phyloP scores from a whole-genome alignment of 768 basidiomycete species.

The Kwoniella dendrophila region DNA sequence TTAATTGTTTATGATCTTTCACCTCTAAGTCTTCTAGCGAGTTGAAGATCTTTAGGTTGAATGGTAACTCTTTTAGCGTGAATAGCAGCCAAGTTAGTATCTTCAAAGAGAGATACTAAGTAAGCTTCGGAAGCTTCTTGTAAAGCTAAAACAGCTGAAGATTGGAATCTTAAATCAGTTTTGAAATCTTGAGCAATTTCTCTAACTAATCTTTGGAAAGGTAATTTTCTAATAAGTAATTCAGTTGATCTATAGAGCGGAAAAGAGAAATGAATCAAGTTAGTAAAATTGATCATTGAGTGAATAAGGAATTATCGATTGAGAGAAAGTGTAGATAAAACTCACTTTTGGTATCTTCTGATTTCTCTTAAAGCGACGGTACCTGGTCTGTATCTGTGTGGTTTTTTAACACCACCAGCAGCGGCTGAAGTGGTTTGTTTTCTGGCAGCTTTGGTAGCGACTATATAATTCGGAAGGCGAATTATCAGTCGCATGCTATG shows the following conservation, averaged over 20 bases:
- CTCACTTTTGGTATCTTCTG: constrained; percentile 58
- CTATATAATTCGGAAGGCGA: constrained; percentile 18
- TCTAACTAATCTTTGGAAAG: constrained; percentile 73
- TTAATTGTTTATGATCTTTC: constrained; percentile 45
- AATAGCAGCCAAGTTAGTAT: constrained; percentile 58
- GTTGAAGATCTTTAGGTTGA: constrained; percentile 62
- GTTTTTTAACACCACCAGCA: constrained; percentile 75
- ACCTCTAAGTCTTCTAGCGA: constrained; percentile 56
- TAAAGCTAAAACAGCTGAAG: constrained; percentile 62
- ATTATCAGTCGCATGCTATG: constrained; percentile 10
- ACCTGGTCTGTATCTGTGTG: constrained; percentile 77
- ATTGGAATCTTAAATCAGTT: constrained; percentile 74
- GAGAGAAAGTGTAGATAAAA: background rate
- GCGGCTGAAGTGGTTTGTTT: constrained; percentile 57
- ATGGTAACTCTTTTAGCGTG: constrained; percentile 71
- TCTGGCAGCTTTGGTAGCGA: constrained; percentile 56
- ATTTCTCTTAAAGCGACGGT: constrained; percentile 78
- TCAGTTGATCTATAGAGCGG: constrained; percentile 59
- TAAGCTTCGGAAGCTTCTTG: constrained; percentile 67
- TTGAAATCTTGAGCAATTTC: constrained; percentile 84
- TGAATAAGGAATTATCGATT: background rate
- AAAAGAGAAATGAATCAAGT: background rate
- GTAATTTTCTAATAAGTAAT: constrained; percentile 62
- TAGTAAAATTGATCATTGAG: too few relatives aligned
- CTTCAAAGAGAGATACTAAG: constrained; percentile 66